Evolutionary conservation across 148 eudicot genomes (phyloP).

Genomic region (Mesembryanthemum crystallinum): DNA sequence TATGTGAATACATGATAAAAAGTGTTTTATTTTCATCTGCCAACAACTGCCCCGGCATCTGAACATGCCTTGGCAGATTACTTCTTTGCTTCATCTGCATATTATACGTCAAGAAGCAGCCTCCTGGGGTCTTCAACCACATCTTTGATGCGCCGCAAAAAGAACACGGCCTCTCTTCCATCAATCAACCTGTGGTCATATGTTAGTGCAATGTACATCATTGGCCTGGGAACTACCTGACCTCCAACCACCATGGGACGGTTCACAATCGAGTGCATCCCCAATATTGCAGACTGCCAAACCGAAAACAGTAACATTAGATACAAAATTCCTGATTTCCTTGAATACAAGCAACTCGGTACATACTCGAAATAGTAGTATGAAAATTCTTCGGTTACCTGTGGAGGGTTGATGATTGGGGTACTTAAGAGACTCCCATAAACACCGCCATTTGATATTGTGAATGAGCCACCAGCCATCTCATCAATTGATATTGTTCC

Average conservation of each 20-base stretch:
- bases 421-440: constrained; percentile 98
- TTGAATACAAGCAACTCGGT: not conserved
- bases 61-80: not conserved
- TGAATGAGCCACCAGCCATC: constrained; percentile 95
- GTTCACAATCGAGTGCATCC: constrained; percentile 55
- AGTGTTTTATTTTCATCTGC: constrained; percentile 26
- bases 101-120: constrained; percentile 80
- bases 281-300: constrained; percentile 53
- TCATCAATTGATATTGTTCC: constrained; percentile 92
- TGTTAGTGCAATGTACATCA: constrained; percentile 95
- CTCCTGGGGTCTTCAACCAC: constrained; percentile 96
- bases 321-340: not conserved
- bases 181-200: constrained; percentile 96
- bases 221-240: constrained; percentile 74
- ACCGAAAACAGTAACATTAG: not conserved
- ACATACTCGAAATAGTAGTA: not conserved
- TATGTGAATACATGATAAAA: constrained; percentile 18
- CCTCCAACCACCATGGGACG: constrained; percentile 61
- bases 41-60: constrained; percentile 2
- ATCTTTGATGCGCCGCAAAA: constrained; percentile 90
- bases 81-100: no score
- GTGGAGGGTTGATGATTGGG: constrained; percentile 96
- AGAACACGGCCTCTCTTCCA: constrained; percentile 96
- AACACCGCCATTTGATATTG: constrained; percentile 95
- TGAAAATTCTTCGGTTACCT: constrained; percentile 44